Evolutionary conservation across 306 rosid species (phyloP).

Genomic region (Medicago truncatula): MtrunA17r5.0-ANR NC_053043.1:10293501-10294000

Average conservation of each 20-base stretch:
- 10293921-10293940: conserved; percentile 49
- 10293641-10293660: conserved; percentile 18
- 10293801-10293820: conserved; percentile 97
- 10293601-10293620: conserved; percentile 28
- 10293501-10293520: conserved; percentile 98
- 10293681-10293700: background rate
- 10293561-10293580: conserved; percentile 22
- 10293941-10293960: conserved; percentile 67
- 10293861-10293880: conserved; percentile 94
- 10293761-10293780: conserved; percentile 16
- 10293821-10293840: conserved; percentile 96
- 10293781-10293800: conserved; percentile 52
- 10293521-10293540: conserved; percentile 75
- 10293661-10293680: conserved; percentile 19
- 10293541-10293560: conserved; percentile 24
- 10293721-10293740: conserved; percentile 15
- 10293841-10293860: conserved; percentile 95
- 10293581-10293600: conserved; percentile 13
- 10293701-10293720: conserved; percentile 15
- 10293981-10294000: conserved; percentile 81
- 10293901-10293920: conserved; percentile 53
- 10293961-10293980: conserved; percentile 91
- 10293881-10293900: conserved; percentile 81
- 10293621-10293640: conserved; percentile 22
- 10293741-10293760: conserved; percentile 14